Conservation (phyloP, 257 asterid species). For the Solanum tarapatanum region DNA sequence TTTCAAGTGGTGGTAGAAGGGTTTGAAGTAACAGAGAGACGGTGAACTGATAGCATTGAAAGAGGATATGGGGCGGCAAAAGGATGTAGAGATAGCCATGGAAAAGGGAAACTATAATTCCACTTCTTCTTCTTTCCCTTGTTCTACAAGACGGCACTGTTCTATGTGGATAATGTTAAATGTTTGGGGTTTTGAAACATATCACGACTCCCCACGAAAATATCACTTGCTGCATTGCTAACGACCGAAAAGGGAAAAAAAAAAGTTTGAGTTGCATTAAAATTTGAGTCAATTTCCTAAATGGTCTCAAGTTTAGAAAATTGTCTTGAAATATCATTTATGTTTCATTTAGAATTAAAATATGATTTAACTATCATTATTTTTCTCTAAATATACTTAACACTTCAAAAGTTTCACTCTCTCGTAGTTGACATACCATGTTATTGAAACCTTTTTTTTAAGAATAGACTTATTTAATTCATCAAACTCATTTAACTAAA, state of each 20-base stretch:
- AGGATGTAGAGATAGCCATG: constrained; percentile 35
- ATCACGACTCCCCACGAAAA: neutral
- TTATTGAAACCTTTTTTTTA: too few relatives aligned
- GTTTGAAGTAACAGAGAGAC: constrained; percentile 25
- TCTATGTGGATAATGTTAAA: neutral
- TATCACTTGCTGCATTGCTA: neutral
- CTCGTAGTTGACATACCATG: too few relatives aligned
- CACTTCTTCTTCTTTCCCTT: too few relatives aligned
- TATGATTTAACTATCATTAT: too few relatives aligned
- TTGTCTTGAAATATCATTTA: too few relatives aligned
- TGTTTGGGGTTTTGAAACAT: neutral
- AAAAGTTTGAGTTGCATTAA: neutral
- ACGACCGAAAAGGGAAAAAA: neutral
- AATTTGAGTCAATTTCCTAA: too few relatives aligned
- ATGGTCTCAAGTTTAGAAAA: too few relatives aligned
- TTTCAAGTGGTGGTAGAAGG: constrained; percentile 16
- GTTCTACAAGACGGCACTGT: neutral
- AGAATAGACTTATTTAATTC: too few relatives aligned
- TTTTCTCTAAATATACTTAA: too few relatives aligned
- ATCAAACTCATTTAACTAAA: too few relatives aligned
- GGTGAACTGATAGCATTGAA: constrained; percentile 16
- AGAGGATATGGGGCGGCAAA: constrained; percentile 22
- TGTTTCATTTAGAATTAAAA: too few relatives aligned
- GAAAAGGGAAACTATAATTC: neutral
- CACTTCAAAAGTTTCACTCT: too few relatives aligned